A percentile compares a stretch with the other conserved stretches of the same genome.
Evolutionary conservation across 306 rosid genomes (phyloP).

Genomic region (Casuarina equisetifolia): DNA sequence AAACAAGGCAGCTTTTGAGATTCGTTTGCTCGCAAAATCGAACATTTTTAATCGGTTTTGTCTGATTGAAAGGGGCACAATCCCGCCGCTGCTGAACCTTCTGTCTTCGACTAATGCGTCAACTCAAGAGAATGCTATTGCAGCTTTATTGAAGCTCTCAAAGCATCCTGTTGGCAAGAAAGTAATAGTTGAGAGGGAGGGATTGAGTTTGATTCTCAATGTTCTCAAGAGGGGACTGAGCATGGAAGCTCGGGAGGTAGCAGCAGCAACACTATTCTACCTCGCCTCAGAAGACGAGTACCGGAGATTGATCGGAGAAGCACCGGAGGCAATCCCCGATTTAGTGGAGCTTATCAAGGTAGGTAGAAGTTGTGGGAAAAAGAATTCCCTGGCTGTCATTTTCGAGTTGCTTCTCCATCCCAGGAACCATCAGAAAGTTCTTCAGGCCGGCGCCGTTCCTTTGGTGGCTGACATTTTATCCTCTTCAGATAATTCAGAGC

Average conservation of each 20-base stretch:
- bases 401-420: constrained; percentile 54
- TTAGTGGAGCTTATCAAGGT: constrained; percentile 47
- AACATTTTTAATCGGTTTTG: constrained; percentile 71
- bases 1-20: constrained; percentile 59
- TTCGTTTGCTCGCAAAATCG: constrained; percentile 67
- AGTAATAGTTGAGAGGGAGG: constrained; percentile 50
- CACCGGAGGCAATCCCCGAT: constrained; percentile 53
- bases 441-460: constrained; percentile 53
- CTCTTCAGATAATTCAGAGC: constrained; percentile 42
- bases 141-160: constrained; percentile 71
- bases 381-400: constrained; percentile 70
- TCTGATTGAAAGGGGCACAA: constrained; percentile 61
- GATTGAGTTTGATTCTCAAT: constrained; percentile 47
- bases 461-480: constrained; percentile 42
- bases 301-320: constrained; percentile 51
- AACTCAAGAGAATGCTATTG: constrained; percentile 69
- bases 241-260: constrained; percentile 55
- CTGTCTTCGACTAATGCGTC: constrained; percentile 34
- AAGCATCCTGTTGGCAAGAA: constrained; percentile 53
- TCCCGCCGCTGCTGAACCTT: constrained; percentile 50
- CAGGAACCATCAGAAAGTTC: constrained; percentile 49
- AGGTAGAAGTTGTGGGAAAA: constrained; percentile 51
- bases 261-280: constrained; percentile 73
- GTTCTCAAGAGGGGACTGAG: constrained; percentile 54
- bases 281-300: constrained; percentile 61